Base-by-base conservation (phyloP, 1,284 basidiomycete genomes). In the Peniophora sp. region DNA sequence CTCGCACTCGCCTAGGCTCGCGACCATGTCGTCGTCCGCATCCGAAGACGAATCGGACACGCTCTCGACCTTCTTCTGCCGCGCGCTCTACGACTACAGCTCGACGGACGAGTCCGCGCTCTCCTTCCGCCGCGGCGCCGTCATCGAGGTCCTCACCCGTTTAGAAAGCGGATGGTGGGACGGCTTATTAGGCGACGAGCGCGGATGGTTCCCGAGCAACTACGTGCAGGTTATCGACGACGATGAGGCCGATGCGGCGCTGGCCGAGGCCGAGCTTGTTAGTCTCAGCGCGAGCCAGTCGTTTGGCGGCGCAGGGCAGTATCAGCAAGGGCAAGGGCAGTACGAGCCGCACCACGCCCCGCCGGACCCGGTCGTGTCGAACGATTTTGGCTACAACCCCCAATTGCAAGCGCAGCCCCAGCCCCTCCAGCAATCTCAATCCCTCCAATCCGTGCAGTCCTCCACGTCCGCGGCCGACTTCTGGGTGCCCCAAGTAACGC, bases 121-220 rank as follows among this genome's bases (percentile, higher is more conserved):
- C 44, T 90, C 88, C 11, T 98, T 98, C 64, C 75, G 67, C 53
- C 82, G 81, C 57, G 87, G 87, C 58, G 93, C 96, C 62, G 77
- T 97, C 55, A 97, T 98, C 60, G 92, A 97, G 67, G 92, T 98
- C 48, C 76, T 96, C 51, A 92, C 88, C 12, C 85, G 87, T 63
- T 81, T 97, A 49, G 88, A 91, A 45, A 90, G 87, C 9, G 96
- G 96, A n/a, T 99, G 96, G 96, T 99, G 96, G 96, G 96, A 99
- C 67, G 96, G 96, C 9, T 73, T 98, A 54, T 74, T 97, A 35
- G 84, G 85, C 51, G 84, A 86, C 51, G 83, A 88, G 64, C 81
- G 96, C 48, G 96, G 95, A 42, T 97, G 95, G 95, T 97, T 98
- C 68, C 95, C 95, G 10, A 92, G 88, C 57, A 98, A 97, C 72